Evolutionary conservation across 257 asterid species (phyloP).

Genomic region (Ilex asprella): DNA sequence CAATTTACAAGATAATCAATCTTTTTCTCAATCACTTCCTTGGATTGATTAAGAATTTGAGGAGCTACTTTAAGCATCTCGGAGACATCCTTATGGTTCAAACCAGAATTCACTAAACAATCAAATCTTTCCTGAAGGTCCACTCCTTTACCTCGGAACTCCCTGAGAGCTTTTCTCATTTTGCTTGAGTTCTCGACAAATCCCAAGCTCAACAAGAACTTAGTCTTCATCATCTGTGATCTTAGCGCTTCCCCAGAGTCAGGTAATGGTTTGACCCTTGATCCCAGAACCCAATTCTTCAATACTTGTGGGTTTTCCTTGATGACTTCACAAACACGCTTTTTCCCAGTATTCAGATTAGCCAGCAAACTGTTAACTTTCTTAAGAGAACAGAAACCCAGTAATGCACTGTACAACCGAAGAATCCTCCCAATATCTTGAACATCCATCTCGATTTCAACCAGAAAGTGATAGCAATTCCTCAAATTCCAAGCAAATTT

Average conservation of each 20-base stretch:
- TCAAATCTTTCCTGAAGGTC: slow-evolving; percentile 71
- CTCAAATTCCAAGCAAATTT: slow-evolving; percentile 32
- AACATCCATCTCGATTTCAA: slow-evolving; percentile 42
- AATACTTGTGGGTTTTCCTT: slow-evolving; percentile 48
- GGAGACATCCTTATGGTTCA: slow-evolving; percentile 36
- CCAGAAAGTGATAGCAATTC: slow-evolving; percentile 42
- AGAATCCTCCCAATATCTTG: slow-evolving; percentile 37
- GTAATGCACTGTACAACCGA: slow-evolving; percentile 27
- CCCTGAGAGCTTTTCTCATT: slow-evolving; percentile 48
- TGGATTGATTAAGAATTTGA: slow-evolving; percentile 55
- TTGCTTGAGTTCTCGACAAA: slow-evolving; percentile 50
- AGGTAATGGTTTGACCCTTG: slow-evolving; percentile 26
- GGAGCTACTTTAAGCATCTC: slow-evolving; percentile 43
- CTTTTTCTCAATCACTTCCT: slow-evolving; percentile 39
- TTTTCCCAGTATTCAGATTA: slow-evolving; percentile 34
- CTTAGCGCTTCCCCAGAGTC: slow-evolving; percentile 20
- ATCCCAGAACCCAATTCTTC: slow-evolving; percentile 44
- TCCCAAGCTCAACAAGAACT: slow-evolving; percentile 57
- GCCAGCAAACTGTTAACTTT: slow-evolving; percentile 28
- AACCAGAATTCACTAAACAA: slow-evolving; percentile 44
- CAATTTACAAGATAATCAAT: slow-evolving; percentile 37
- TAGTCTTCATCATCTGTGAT: slow-evolving; percentile 30
- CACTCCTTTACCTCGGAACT: slow-evolving; percentile 46
- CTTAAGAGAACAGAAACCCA: slow-evolving; percentile 55
- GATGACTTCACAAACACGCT: slow-evolving; percentile 39